Percentiles rank a stretch among this genome's conserved stretches.
Conservation (phyloP, 75 land plant species). For the Adiantum capillusveneris region DNA sequence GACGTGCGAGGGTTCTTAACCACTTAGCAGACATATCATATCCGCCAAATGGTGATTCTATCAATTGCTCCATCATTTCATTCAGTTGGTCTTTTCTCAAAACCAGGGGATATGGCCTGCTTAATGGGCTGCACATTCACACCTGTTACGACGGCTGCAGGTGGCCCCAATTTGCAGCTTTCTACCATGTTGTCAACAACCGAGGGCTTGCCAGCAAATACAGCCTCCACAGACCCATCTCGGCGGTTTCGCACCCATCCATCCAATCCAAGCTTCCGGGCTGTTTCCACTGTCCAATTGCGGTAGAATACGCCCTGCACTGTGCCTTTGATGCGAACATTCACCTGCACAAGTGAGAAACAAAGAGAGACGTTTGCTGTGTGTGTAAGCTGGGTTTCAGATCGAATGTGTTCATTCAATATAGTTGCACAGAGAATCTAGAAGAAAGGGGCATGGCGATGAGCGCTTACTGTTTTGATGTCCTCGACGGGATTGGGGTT, state of each 20-base stretch:
- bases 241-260: slow-evolving; percentile 85
- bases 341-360: slow-evolving; percentile 35
- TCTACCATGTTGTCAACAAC: slow-evolving; percentile 62
- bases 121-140: slow-evolving; percentile 34
- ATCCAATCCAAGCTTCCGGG: slow-evolving; percentile 48
- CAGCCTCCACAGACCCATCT: slow-evolving; percentile 90
- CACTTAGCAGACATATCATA: too few species aligned
- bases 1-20: too few species aligned
- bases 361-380: too few species aligned
- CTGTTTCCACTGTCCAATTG: slow-evolving; percentile 79
- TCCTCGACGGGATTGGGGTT: too few species aligned
- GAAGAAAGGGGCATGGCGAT: too few species aligned
- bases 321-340: slow-evolving; percentile 56
- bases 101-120: background rate
- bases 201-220: slow-evolving; percentile 61
- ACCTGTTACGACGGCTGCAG: slow-evolving; percentile 55
- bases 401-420: too few species aligned
- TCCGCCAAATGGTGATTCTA: too few species aligned
- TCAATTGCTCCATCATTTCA: too few species aligned
- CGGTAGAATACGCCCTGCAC: slow-evolving; percentile 94
- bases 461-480: too few species aligned
- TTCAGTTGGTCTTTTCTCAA: too few species aligned
- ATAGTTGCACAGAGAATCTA: too few species aligned
- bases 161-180: slow-evolving; percentile 50
- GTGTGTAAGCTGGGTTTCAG: too few species aligned